Percentiles rank a stretch among this genome's conserved stretches.
Evolutionary conservation across 2,329 filamentous ascomycete genomes (phyloP).

Genomic region (Blumeria graminis): DNA sequence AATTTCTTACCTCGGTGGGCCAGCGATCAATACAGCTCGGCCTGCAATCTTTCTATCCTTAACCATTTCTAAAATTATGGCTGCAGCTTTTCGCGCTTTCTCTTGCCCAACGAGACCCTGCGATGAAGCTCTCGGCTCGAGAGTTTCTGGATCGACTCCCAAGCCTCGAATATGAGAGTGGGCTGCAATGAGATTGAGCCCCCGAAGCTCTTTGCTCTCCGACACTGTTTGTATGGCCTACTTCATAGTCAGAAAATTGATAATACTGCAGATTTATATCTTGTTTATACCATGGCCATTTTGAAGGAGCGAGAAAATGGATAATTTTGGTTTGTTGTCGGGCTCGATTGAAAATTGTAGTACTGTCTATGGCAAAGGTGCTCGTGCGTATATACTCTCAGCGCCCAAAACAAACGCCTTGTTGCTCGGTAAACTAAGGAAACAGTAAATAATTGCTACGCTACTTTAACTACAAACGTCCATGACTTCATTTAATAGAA

Average conservation of each 20-base stretch:
- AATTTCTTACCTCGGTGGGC: slow-evolving; percentile 51
- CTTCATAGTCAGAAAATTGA: slow-evolving; percentile 2
- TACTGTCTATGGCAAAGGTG: no score
- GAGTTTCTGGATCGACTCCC: slow-evolving; percentile 72
- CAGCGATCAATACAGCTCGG: slow-evolving; percentile 79
- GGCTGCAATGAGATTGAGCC: slow-evolving; percentile 89
- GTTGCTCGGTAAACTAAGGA: no score
- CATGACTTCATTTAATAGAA: no score
- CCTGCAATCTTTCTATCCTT: slow-evolving; percentile 97
- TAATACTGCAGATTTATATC: background rate
- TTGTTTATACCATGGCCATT: slow-evolving; percentile 12
- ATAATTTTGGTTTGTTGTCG: background rate
- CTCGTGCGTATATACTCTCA: no score
- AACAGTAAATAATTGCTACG: no score
- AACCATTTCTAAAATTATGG: slow-evolving; percentile 94
- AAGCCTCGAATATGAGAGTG: slow-evolving; percentile 95
- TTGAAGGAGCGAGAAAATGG: slow-evolving; percentile 1
- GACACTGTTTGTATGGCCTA: slow-evolving; percentile 59
- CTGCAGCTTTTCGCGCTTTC: slow-evolving; percentile 87
- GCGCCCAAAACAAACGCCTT: no score
- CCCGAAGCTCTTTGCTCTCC: slow-evolving; percentile 86
- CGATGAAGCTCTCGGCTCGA: slow-evolving; percentile 64
- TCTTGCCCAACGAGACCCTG: slow-evolving; percentile 92
- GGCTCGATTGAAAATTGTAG: no score
- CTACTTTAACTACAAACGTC: no score